Evolutionary conservation across 164 flowering plant genomes (phyloP), one percentile per base, ranked within the genome.

Genomic region (Euptelea pleiosperma): DNA sequence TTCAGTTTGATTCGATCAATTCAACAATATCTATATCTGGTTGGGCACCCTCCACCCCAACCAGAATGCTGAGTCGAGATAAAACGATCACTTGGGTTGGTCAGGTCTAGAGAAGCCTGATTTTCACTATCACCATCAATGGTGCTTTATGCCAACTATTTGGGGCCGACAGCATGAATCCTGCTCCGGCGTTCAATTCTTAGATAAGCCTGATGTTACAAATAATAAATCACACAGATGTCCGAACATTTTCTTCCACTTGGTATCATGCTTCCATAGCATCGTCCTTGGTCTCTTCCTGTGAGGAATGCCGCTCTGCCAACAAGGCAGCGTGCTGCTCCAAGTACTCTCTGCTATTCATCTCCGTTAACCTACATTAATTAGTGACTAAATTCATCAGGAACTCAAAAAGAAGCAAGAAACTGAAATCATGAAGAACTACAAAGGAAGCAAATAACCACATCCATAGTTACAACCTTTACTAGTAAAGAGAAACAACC

Each of bases 341-440:
- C 24, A 90, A 67, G 69, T 84, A 93, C 63, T 86, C 91, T 73
- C 61, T 82, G 79, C 98, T 90, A 58, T 87, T 90, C 83, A 93
- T 86, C 70, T 93, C 98, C 18, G 97, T 93, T 63, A 93, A 81
- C 75, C 98, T 92, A 83, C 73, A 67, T 22, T 12, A 8, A n/a
- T 30, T 4, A 18, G 30, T 25, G 2, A 26, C 18, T 11, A 7
- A 16, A 6, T 11, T n/a, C 19, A n/a, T 6, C n/a, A 55, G 21
- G 22, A 2, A 19, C n/a, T 3, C 5, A 6, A 24, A 12, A 22
- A 12, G 33, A 15, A 28, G 44, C 0, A 29, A 29, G 12, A 15
- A n/a, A 3, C 31, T 3, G 9, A 25, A 26, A 1, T 19, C 21
- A 8, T 47, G 8, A 47, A 22, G 12, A 47, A 11, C 28, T 2